A percentile compares a stretch with the other conserved stretches of the same genome.
Evolutionary conservation across 805 yeast genomes (phyloP).

Genomic region (Brettanomyces sp.): DNA sequence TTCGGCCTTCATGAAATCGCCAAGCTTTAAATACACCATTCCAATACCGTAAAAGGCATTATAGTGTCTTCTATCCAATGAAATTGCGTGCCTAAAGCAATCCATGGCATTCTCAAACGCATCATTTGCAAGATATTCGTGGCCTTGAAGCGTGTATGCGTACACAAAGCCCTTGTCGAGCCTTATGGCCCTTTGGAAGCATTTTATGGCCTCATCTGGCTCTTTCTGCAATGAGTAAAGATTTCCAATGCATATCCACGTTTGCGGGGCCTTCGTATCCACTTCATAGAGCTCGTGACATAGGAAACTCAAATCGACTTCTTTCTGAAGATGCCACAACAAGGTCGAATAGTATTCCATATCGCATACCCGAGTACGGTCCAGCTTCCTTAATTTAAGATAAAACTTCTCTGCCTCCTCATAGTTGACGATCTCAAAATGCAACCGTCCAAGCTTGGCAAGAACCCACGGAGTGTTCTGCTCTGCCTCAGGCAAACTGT

Average conservation of each 20-base stretch:
- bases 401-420: conserved; percentile 63
- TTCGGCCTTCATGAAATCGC: conserved; percentile 76
- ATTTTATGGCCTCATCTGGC: conserved; percentile 80
- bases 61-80: conserved; percentile 74
- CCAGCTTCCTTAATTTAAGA: conserved; percentile 50
- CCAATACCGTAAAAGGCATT: conserved; percentile 96
- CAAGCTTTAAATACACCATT: conserved; percentile 81
- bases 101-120: conserved; percentile 84
- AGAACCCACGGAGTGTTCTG: conserved; percentile 77
- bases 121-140: conserved; percentile 81
- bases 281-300: conserved; percentile 72
- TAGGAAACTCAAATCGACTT: conserved; percentile 66
- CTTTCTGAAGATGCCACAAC: conserved; percentile 86
- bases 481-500: conserved; percentile 53
- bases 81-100: conserved; percentile 69
- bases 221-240: conserved; percentile 75
- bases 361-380: conserved; percentile 72
- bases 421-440: conserved; percentile 83
- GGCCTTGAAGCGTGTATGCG: conserved; percentile 90
- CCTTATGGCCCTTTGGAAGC: conserved; percentile 71
- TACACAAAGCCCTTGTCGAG: conserved; percentile 59
- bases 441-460: conserved; percentile 67
- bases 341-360: conserved; percentile 89
- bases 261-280: conserved; percentile 55
- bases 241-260: conserved; percentile 92